A percentile compares a stretch with the other conserved stretches of the same genome.
Evolutionary conservation across 1,139 yeast species (phyloP).

Genomic region (Yueomyces sp.): DNA sequence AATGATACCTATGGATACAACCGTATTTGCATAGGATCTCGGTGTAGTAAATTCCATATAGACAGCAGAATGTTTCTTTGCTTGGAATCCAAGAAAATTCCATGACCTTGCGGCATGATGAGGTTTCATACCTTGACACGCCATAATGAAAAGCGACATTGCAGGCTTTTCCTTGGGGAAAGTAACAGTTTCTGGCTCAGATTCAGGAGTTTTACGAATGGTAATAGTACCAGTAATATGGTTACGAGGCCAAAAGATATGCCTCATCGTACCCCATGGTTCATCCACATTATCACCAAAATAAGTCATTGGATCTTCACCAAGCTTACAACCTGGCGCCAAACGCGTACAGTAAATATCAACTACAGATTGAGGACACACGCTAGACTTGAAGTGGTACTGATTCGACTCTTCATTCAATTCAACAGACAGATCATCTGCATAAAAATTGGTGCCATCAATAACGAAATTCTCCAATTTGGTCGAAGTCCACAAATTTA

Average conservation of each 20-base stretch:
- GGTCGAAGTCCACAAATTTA: constrained; percentile 72
- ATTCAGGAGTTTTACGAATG: constrained; percentile 10
- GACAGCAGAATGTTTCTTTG: constrained; percentile 58
- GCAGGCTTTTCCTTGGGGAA: constrained; percentile 30
- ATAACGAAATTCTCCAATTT: constrained; percentile 67
- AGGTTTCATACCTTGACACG: constrained; percentile 98
- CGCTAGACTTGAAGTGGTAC: constrained; percentile 53
- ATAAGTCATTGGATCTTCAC: constrained; percentile 70
- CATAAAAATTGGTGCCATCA: constrained; percentile 69
- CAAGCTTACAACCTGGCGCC: constrained; percentile 83
- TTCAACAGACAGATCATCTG: constrained; percentile 54
- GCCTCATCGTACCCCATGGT: constrained; percentile 98
- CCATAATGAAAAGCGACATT: constrained; percentile 82
- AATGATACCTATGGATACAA: constrained; percentile 69
- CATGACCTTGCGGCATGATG: constrained; percentile 96
- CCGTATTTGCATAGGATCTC: constrained; percentile 69
- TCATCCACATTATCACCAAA: constrained; percentile 72
- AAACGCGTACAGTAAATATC: constrained; percentile 50
- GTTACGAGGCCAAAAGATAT: constrained; percentile 91
- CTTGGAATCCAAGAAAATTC: constrained; percentile 89
- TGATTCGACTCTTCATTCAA: constrained; percentile 41
- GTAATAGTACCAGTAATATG: constrained; percentile 49
- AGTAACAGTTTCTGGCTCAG: constrained; percentile 7
- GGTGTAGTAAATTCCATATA: constrained; percentile 97
- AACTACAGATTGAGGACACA: constrained; percentile 56